Evolutionary conservation across 805 yeast genomes (phyloP).

Genomic region (Isabelozyma pseudorhagii): DNA sequence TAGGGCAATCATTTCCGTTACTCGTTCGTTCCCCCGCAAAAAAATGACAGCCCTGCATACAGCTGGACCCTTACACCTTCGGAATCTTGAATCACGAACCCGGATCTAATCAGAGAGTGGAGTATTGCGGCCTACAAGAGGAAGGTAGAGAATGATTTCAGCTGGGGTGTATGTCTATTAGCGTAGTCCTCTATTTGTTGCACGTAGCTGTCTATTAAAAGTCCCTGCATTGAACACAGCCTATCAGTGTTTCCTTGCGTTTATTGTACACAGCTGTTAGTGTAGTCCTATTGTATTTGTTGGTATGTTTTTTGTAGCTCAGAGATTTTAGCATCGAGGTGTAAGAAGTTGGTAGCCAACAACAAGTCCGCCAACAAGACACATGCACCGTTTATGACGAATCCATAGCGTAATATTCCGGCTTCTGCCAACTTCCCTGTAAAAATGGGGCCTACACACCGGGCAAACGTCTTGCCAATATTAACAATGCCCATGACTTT

Average conservation of each 20-base stretch:
- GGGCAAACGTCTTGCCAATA: conserved; percentile 79
- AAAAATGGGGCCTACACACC: conserved; percentile 76
- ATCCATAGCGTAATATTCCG: conserved; percentile 47
- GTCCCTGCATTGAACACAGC: too few species aligned
- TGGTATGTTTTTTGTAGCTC: conserved; percentile 8
- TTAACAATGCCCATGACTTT: conserved; percentile 83
- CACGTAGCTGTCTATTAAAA: too few species aligned
- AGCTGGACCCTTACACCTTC: neutral
- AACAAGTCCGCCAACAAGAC: conserved; percentile 49
- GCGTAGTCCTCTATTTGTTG: too few species aligned
- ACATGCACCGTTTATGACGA: conserved; percentile 48
- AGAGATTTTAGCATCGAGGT: conserved; percentile 34
- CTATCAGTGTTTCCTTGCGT: too few species aligned
- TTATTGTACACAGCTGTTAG: too few species aligned
- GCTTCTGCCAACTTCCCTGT: conserved; percentile 70
- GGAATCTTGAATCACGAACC: neutral
- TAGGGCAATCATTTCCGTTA: neutral
- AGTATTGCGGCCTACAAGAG: neutral
- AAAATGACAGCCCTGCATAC: neutral
- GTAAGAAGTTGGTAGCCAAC: conserved; percentile 40
- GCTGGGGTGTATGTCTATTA: too few species aligned
- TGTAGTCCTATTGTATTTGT: neutral
- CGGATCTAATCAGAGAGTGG: neutral
- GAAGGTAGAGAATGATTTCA: neutral
- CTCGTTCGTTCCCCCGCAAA: neutral